Conservation (phyloP, 768 basidiomycete species). For the Cyathus striatus region DNA sequence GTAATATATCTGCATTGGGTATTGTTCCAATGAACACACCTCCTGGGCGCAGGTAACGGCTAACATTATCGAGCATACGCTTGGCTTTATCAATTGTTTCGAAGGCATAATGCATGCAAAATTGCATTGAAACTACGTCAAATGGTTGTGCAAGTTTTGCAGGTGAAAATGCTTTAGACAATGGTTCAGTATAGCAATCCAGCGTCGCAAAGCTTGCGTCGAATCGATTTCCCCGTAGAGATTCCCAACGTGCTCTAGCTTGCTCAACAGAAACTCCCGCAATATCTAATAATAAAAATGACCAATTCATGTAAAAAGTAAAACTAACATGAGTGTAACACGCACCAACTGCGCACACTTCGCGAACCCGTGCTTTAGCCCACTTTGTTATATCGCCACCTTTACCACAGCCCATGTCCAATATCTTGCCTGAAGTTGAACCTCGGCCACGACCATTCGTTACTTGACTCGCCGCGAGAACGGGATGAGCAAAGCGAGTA, state of each 20-base stretch:
- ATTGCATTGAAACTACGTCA: constrained; percentile 97
- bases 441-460: constrained; percentile 21
- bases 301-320: not conserved
- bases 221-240: constrained; percentile 50
- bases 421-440: constrained; percentile 62
- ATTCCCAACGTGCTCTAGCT: constrained; percentile 69
- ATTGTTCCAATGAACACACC: constrained; percentile 98
- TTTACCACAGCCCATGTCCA: constrained; percentile 99
- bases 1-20: constrained; percentile 78
- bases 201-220: constrained; percentile 78
- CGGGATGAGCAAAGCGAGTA: constrained; percentile 79
- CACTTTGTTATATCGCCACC: constrained; percentile 97
- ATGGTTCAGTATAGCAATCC: constrained; percentile 80
- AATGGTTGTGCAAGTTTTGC: constrained; percentile 63
- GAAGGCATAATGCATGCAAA: constrained; percentile 99
- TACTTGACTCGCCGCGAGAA: constrained; percentile 37
- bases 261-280: constrained; percentile 87
- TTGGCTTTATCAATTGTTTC: constrained; percentile 83
- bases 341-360: constrained; percentile 79
- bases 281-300: constrained; percentile 54
- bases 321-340: constrained; percentile 3
- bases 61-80: constrained; percentile 91
- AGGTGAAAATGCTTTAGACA: constrained; percentile 65
- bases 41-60: constrained; percentile 70
- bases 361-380: constrained; percentile 77